Base-by-base conservation (phyloP, 805 yeast genomes). In the Schwanniomyces sp. region DNA sequence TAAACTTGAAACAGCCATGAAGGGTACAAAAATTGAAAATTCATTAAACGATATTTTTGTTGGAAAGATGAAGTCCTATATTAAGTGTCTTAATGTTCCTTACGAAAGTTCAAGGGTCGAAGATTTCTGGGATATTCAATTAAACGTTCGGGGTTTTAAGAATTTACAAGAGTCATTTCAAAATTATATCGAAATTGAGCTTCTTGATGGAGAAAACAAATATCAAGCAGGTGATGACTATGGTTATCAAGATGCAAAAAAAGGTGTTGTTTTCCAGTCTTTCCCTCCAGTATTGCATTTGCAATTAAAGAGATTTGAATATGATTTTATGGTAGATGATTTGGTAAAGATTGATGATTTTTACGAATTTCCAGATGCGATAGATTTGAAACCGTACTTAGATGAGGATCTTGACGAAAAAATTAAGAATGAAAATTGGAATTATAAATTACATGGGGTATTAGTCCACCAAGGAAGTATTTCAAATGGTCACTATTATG, bases 51-150 rank as follows among this genome's bases (percentile, higher is more conserved):
- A 88, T 49, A 79, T 91, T 2, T 94, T 94, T 70, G 98, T 94
- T 12, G 99, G 98, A 9, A 91, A 88, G 66, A 94, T 92, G 98
- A 92, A 88, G 66, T 88, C 96, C 55, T 94, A 82, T 62, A 88
- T 94, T 59, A 87, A 90, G 64, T 94, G 99, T 69, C 80, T 92
- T 39, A 82, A 92, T 63, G 97, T 94, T 11, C 90, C 91, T 44
- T 94, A 89, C 64, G 98, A 94, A 69, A 86, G 96, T 34, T 82
- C 96, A 2, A 79, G 97, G 51, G 81, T 78, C 3, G 99, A 94
- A 66, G 98, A 94, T 62, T 94, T 88, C 61, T 94, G 99, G 99
- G 99, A 94, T 72, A 88, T 94, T 51, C 99, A 94, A 67, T 74
- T 94, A 51, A 94, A 94, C 59, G 99, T 94, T 21, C 90, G 89